A percentile compares a stretch with the other conserved stretches of the same genome.
phyloP scores from a whole-genome alignment of 208 protist genomes.

The Trypanosoma avium region DNA sequence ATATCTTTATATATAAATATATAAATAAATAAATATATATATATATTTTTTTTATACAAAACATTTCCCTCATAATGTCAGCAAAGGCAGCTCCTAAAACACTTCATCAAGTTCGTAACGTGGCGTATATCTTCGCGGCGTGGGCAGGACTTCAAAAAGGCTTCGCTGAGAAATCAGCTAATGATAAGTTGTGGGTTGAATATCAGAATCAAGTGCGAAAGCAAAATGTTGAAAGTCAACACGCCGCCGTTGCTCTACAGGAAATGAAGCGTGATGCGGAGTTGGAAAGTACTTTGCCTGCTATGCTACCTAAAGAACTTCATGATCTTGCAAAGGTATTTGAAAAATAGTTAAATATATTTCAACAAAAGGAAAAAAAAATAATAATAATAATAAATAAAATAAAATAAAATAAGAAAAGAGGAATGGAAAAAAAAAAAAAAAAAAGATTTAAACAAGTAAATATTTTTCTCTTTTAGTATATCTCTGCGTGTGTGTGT shows the following conservation, averaged over 20 bases:
- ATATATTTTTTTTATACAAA: no score
- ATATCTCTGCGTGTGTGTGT: background rate
- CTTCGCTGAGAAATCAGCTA: slow-evolving; percentile 74
- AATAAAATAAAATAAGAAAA: no score
- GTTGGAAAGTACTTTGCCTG: slow-evolving; percentile 38
- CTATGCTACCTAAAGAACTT: slow-evolving; percentile 57
- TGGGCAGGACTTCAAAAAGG: slow-evolving; percentile 79
- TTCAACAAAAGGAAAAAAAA: background rate
- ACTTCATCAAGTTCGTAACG: slow-evolving; percentile 87
- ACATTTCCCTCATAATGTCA: slow-evolving; percentile 36
- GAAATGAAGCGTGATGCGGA: slow-evolving; percentile 26
- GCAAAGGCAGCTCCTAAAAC: slow-evolving; percentile 83
- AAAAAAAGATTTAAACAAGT: no score
- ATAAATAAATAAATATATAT: no score
- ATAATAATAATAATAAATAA: no score
- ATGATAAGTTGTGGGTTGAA: slow-evolving; percentile 76
- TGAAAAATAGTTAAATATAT: slow-evolving; percentile 36
- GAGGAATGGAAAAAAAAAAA: no score
- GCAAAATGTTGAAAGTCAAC: slow-evolving; percentile 60
- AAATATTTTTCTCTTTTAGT: no score
- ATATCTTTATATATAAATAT: background rate
- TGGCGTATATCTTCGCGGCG: slow-evolving; percentile 80
- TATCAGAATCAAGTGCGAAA: slow-evolving; percentile 64
- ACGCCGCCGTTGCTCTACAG: slow-evolving; percentile 45
- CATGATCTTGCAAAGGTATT: slow-evolving; percentile 73